These are phyloP conservation scores for Dalbergia cultrata DNA, from an alignment of 306 rosid species.

Conservation along the genomic window DNA sequence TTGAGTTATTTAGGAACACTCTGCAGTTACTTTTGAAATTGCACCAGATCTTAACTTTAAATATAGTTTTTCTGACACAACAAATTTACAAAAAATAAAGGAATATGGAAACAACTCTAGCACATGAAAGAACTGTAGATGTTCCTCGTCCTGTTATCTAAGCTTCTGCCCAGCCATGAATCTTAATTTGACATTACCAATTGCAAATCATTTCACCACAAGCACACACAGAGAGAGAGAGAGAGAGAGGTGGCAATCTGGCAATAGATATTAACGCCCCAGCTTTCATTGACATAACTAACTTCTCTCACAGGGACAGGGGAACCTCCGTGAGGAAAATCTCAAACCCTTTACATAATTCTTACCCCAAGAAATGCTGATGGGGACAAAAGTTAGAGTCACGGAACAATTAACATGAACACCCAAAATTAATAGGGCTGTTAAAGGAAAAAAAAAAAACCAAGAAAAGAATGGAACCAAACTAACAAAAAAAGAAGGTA, in stretches of 20 bases:
- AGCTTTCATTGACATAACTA: constrained; percentile 40
- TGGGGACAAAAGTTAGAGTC: constrained; percentile 62
- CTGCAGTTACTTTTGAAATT: too few species aligned
- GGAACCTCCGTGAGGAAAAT: constrained; percentile 64
- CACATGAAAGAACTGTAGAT: background rate
- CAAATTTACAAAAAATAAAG: too few species aligned
- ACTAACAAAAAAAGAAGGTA: too few species aligned
- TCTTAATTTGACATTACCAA: constrained; percentile 13
- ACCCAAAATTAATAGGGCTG: constrained; percentile 46
- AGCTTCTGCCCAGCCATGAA: constrained; percentile 33
- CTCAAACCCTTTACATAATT: constrained; percentile 57
- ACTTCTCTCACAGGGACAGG: constrained; percentile 55
- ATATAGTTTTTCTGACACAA: too few species aligned
- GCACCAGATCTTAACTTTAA: too few species aligned
- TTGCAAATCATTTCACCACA: background rate
- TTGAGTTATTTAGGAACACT: background rate
- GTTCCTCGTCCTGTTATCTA: too few species aligned
- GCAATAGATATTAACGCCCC: too few species aligned
- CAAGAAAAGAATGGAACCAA: constrained; percentile 1
- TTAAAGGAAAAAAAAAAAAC: background rate
- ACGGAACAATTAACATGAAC: constrained; percentile 28
- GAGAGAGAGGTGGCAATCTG: background rate
- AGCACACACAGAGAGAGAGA: background rate
- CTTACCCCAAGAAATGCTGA: constrained; percentile 45
- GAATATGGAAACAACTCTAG: too few species aligned